Conservation (phyloP, 108 stramenopile genomes). For the Seminavis robusta region DNA sequence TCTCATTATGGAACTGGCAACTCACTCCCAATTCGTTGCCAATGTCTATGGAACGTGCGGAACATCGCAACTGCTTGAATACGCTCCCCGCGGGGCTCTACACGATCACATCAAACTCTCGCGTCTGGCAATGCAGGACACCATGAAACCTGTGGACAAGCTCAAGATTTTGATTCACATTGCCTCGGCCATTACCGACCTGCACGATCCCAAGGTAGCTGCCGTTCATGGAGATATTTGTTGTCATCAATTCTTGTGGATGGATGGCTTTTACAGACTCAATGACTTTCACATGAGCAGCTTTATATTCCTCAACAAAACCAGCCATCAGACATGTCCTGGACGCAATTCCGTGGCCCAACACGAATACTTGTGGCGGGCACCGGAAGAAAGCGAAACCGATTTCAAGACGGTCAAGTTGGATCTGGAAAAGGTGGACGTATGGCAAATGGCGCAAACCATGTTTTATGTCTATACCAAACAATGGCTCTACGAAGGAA, state of each 20-base stretch:
- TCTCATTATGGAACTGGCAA: background rate
- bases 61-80: constrained; percentile 2
- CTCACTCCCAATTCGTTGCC: background rate
- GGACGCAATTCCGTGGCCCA: no score
- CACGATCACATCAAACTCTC: constrained; percentile 11
- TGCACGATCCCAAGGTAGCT: constrained; percentile 2
- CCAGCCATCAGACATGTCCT: no score
- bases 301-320: no score
- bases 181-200: constrained; percentile 9
- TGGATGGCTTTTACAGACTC: constrained; percentile 12
- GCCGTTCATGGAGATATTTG: constrained; percentile 11
- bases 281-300: constrained; percentile 9
- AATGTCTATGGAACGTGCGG: constrained; percentile 4
- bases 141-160: background rate
- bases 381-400: constrained; percentile 7
- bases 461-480: constrained; percentile 8
- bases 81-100: constrained; percentile 1
- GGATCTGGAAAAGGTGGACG: constrained; percentile 1
- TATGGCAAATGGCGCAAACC: background rate
- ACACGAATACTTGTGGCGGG: no score
- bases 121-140: background rate
- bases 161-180: constrained; percentile 1
- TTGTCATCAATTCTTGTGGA: constrained; percentile 11
- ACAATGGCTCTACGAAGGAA: constrained; percentile 7
- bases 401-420: background rate